phyloP scores from a whole-genome alignment of 805 yeast genomes.

The Starmerella potacharoeniae region DNA sequence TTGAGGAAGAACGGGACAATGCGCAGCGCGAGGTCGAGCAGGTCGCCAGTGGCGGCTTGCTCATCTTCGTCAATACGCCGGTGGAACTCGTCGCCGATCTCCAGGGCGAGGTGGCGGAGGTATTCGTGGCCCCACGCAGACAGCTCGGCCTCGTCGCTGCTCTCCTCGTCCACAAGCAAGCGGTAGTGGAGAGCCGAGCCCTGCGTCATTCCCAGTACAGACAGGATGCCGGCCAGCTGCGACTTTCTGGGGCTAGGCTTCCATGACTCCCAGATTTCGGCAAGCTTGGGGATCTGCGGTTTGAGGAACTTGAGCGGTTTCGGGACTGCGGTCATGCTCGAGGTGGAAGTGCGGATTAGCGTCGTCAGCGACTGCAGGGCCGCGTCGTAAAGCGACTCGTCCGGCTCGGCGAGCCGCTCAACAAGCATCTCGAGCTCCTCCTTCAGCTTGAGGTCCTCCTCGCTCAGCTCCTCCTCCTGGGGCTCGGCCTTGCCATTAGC shows the following conservation, averaged over 20 bases:
- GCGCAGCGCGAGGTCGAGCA: constrained; percentile 56
- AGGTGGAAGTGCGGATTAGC: constrained; percentile 80
- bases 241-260: constrained; percentile 36
- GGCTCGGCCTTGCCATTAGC: constrained; percentile 4
- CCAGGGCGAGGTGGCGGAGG: constrained; percentile 87
- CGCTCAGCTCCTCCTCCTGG: constrained; percentile 74
- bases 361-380: constrained; percentile 63
- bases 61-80: constrained; percentile 29
- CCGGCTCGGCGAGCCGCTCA: constrained; percentile 47
- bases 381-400: constrained; percentile 39
- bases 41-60: constrained; percentile 28
- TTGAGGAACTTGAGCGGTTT: constrained; percentile 92
- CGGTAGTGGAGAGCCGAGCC: constrained; percentile 74
- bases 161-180: constrained; percentile 41
- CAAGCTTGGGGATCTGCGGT: constrained; percentile 68
- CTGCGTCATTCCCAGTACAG: constrained; percentile 91
- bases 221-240: constrained; percentile 73
- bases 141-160: constrained; percentile 43
- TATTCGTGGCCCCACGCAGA: constrained; percentile 91
- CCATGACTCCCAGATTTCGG: constrained; percentile 60
- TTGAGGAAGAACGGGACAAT: constrained; percentile 82
- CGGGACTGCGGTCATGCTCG: constrained; percentile 99
- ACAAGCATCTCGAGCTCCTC: constrained; percentile 78
- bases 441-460: constrained; percentile 83
- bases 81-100: constrained; percentile 80